Evolutionary conservation across 2,329 filamentous ascomycete genomes (phyloP).

Genomic region (Fusarium nelsonii): DNA sequence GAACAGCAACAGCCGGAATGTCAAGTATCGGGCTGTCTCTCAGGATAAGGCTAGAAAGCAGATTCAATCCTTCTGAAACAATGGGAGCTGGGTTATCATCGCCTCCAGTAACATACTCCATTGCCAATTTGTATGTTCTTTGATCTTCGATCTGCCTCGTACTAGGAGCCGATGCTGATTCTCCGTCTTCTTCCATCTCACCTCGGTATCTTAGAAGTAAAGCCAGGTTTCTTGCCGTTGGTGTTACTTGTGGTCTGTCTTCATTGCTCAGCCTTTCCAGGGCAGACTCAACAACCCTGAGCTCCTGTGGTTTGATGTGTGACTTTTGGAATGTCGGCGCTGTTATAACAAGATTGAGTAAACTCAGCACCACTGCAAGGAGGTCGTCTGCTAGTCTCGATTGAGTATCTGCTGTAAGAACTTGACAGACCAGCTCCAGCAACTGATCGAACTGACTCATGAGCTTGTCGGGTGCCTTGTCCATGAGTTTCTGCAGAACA

Average conservation of each 20-base stretch:
- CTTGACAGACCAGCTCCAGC: conserved; percentile 71
- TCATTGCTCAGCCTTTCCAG: conserved; percentile 59
- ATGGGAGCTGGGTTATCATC: conserved; percentile 74
- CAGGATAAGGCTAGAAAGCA: conserved; percentile 69
- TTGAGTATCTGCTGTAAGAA: conserved; percentile 64
- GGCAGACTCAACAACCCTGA: conserved; percentile 62
- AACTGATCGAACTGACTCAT: conserved; percentile 74
- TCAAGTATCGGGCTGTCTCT: conserved; percentile 71
- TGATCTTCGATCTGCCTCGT: conserved; percentile 69
- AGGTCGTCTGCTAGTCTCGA: conserved; percentile 61
- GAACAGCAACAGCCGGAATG: conserved; percentile 72
- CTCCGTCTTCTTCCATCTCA: conserved; percentile 61
- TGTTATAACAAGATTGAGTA: conserved; percentile 71
- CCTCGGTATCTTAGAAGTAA: conserved; percentile 69
- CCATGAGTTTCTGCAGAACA: conserved; percentile 74
- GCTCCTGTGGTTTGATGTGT: conserved; percentile 56
- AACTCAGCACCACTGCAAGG: conserved; percentile 67
- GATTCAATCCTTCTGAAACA: conserved; percentile 72
- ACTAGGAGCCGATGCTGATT: conserved; percentile 55
- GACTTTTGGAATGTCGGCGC: conserved; percentile 67
- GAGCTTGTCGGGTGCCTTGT: conserved; percentile 71
- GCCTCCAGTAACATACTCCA: conserved; percentile 71
- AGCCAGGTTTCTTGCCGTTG: conserved; percentile 68
- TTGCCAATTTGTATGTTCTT: conserved; percentile 71
- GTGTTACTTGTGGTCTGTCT: conserved; percentile 58